These are phyloP conservation scores for Fusarium torreyae DNA, from an alignment of 2,329 filamentous ascomycete species.

Conservation along the genomic window DNA sequence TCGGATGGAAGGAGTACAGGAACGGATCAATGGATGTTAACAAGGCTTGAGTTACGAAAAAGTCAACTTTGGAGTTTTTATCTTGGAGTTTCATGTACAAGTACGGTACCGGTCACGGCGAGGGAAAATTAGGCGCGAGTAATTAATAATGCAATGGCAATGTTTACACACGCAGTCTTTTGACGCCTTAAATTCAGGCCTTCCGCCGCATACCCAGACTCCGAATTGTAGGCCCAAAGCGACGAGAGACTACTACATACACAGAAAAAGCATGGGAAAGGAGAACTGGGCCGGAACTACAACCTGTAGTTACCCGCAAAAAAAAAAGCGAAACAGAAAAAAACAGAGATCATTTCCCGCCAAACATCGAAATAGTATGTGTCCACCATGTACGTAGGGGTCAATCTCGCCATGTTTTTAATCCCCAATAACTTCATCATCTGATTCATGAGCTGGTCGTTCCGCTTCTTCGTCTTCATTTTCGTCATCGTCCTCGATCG, in stretches of 20 bases:
- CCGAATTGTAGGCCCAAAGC: conserved; percentile 32
- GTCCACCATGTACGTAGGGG: conserved; percentile 23
- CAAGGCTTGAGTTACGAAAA: background rate
- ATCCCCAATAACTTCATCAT: conserved; percentile 64
- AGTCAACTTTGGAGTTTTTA: conserved; percentile 4
- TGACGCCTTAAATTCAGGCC: conserved; percentile 38
- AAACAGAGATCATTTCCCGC: conserved; percentile 25
- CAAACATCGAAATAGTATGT: conserved; percentile 29
- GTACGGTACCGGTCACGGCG: background rate
- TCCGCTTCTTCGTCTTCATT: conserved; percentile 52
- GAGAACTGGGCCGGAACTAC: conserved; percentile 14
- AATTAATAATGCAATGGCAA: conserved; percentile 21
- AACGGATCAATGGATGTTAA: background rate
- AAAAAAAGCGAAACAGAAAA: conserved; percentile 20
- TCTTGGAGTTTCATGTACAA: conserved; percentile 3
- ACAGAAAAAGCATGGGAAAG: conserved; percentile 29
- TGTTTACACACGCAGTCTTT: conserved; percentile 36
- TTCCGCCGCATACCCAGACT: conserved; percentile 45
- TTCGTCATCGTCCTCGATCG: conserved; percentile 56
- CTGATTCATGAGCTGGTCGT: conserved; percentile 56
- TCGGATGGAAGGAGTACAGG: background rate
- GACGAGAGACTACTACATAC: conserved; percentile 35
- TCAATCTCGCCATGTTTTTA: conserved; percentile 47
- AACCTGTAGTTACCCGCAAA: conserved; percentile 5
- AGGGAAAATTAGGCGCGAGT: conserved; percentile 13